Percentiles rank a stretch among this genome's conserved stretches.
phyloP scores from a whole-genome alignment of 192 early-diverging fungal species.

The Linnemannia schmuckeri region DNA sequence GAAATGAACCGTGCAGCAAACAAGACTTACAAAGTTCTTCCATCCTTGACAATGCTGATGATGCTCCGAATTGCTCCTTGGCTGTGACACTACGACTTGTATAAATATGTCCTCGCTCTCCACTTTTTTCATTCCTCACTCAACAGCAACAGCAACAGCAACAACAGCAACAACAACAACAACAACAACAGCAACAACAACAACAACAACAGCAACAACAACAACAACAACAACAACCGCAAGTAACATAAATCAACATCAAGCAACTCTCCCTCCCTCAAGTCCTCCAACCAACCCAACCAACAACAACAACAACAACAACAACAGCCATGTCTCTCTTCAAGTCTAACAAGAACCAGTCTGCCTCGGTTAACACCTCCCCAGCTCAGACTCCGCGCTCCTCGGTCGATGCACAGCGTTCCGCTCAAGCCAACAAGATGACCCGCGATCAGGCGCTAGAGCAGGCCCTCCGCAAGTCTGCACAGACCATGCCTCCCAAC shows the following conservation, averaged over 20 bases:
- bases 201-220: too few relatives aligned
- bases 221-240: background rate
- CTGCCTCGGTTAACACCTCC: background rate
- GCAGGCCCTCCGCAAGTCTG: background rate
- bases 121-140: too few relatives aligned
- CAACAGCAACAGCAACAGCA: too few relatives aligned
- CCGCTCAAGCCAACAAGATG: slow-evolving; percentile 12
- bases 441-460: slow-evolving; percentile 5
- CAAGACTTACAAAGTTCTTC: too few relatives aligned
- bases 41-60: too few relatives aligned
- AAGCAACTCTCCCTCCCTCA: background rate
- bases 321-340: background rate
- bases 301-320: background rate
- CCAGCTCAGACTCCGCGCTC: background rate
- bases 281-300: background rate
- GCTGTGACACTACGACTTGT: too few relatives aligned
- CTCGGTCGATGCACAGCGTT: background rate
- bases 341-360: too few relatives aligned
- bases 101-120: too few relatives aligned
- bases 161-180: too few relatives aligned
- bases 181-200: too few relatives aligned
- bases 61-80: too few relatives aligned
- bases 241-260: background rate
- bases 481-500: background rate
- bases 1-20: too few relatives aligned